Evolutionary conservation across 1,139 yeast genomes (phyloP), one percentile per base, ranked within the genome.

Genomic region (Pneumocystis oryctolagi): DNA sequence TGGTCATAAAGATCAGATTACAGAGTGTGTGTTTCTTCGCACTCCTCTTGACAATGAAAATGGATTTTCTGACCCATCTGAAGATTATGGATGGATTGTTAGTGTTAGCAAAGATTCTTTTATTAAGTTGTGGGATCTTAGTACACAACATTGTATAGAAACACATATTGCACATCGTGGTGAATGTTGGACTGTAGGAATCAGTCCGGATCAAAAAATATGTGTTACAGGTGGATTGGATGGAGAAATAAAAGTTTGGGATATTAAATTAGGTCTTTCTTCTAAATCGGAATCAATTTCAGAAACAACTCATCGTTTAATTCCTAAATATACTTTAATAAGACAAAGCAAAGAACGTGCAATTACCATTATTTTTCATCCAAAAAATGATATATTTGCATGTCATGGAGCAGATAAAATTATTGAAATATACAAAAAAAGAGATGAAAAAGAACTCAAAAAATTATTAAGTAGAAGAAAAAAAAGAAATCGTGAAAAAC

Each of bases 131-230:
- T 92, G 99, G 99, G 97, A 92, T 71, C 76, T 92, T 68, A 85
- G 84, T 70, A 78, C 94, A 14, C 90, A 87, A 71, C 96, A 89
- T 72, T 89, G 97, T 75, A 78, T 89, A 18, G 99, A 92, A 73
- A 89, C 97, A 0, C 97, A 89, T 73, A 83, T 90, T 66, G 96
- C 97, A 0, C 96, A 89, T 71, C 80, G 88, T 18, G 89, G 89
- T 67, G 97, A 92, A 73, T 88, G 96, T 75, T 90, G 97, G 97
- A 77, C 88, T 2, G 73, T 89, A 72, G 87, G 83, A 1, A 73
- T 84, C 37, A 75, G 75, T 64, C 63, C 66, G 2, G 72, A 72
- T 31, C 14, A 65, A 66, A 70, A 20, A 20, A 62, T 53, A n/a
- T 58, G 57, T 34, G 75, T 89, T 20, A 89, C 96, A 1, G 80